phyloP scores from a whole-genome alignment of 768 basidiomycete species.

The Candolleomyces efflorescens region DNA sequence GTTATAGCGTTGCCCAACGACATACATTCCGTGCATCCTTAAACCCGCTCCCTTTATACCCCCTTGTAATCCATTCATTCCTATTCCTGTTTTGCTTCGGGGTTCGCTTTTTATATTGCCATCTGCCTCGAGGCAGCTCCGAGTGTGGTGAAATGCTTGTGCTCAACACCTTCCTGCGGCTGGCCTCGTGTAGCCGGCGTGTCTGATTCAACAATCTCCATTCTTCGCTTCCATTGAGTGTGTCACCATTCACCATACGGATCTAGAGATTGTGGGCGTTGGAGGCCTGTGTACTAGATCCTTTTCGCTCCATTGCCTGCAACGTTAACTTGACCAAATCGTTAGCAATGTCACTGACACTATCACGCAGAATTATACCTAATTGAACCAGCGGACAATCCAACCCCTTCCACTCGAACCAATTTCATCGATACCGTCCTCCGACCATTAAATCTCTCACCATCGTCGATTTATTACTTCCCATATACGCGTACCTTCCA shows the following conservation, averaged over 20 bases:
- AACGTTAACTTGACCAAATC: neutral
- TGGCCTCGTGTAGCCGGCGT: neutral
- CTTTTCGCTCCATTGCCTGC: neutral
- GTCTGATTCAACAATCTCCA: neutral
- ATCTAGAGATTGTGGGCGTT: too few relatives aligned
- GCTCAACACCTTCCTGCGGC: neutral
- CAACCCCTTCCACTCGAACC: neutral
- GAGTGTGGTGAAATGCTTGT: neutral
- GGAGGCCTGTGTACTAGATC: neutral
- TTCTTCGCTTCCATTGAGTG: neutral
- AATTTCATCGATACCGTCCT: slow-evolving; percentile 1
- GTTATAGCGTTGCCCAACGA: neutral
- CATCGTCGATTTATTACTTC: neutral
- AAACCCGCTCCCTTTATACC: slow-evolving; percentile 1
- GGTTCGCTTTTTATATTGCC: neutral
- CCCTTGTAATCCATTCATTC: neutral
- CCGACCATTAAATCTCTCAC: neutral
- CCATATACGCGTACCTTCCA: neutral
- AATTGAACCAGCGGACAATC: neutral
- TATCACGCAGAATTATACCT: slow-evolving; percentile 8
- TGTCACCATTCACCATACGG: neutral
- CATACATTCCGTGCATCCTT: neutral
- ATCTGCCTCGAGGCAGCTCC: neutral
- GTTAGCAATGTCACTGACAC: slow-evolving; percentile 2
- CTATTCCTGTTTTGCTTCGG: neutral